phyloP scores from a whole-genome alignment of 352 stramenopile genomes.

The Globisporangium paddicum region DNA sequence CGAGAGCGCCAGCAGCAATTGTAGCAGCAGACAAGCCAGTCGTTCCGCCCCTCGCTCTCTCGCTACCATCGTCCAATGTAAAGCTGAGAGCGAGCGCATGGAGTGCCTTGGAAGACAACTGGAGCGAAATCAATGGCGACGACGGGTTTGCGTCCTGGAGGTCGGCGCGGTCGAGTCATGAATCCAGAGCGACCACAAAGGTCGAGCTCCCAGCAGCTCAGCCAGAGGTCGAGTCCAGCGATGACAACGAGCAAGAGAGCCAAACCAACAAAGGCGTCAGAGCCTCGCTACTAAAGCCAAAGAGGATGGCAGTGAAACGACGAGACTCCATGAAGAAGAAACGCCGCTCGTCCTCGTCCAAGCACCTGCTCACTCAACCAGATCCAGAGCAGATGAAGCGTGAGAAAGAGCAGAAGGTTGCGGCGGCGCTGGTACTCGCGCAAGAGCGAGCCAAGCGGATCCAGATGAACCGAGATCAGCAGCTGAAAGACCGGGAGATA shows the following conservation, averaged over 20 bases:
- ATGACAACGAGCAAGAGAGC: neutral
- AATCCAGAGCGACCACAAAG: neutral
- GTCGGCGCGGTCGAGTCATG: neutral
- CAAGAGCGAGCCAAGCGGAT: slow-evolving; percentile 32
- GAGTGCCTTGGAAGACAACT: neutral
- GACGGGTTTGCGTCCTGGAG: slow-evolving; percentile 12
- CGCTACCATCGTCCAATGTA: neutral
- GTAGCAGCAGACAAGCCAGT: neutral
- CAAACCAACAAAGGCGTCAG: neutral
- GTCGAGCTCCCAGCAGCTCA: neutral
- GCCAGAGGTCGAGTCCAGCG: slow-evolving; percentile 1
- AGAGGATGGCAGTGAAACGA: neutral
- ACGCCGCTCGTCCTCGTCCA: neutral
- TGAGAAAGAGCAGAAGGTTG: slow-evolving; percentile 29
- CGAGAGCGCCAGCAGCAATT: neutral
- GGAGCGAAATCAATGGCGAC: slow-evolving; percentile 1
- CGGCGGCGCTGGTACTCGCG: slow-evolving; percentile 24
- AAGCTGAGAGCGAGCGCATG: neutral
- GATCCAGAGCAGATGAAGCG: slow-evolving; percentile 13
- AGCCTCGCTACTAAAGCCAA: neutral
- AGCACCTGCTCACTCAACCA: neutral
- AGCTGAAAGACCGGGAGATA: slow-evolving; percentile 16
- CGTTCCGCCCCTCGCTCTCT: neutral
- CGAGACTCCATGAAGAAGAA: slow-evolving; percentile 8
- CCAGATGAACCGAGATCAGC: slow-evolving; percentile 24